Evolutionary conservation across 1,284 basidiomycete species (phyloP), one percentile per base, ranked within the genome.

Genomic region (Neolentinus lepideus): DNA sequence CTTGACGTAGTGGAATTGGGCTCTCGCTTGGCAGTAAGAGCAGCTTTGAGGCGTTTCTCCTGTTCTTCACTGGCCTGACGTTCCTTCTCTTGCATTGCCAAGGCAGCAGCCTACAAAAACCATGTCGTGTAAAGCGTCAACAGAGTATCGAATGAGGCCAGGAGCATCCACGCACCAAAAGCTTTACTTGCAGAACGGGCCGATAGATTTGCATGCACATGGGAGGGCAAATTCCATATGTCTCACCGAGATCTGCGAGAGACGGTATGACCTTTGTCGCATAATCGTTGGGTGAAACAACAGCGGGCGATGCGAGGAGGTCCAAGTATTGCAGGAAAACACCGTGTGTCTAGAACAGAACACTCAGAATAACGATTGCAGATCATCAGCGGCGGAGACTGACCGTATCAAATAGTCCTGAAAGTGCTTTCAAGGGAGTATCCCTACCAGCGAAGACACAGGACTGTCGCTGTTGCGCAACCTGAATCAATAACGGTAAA

Each of bases 191-290:
- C 26, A 95, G 75, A 57, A 90, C 85, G 2, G 94, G 92, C 9
- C 95, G 84, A 50, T 92, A 80, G 55, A 97, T 88, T 64, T 94
- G 91, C 89, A 97, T 96, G 55, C 92, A 92, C 57, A 94, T 85
- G 10, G 90, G 83, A 36, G 88, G 81, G 58, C 85, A 84, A 52
- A 98, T 81, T 2, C 85, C 89, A 68, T 88, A 95, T 46, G 80
- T 76, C 51, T 80, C 76, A 54, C 84, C 83, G 9, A 98, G 77
- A 46, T 90, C 85, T 1, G 74, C 73, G 6, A 97, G 74, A 16
- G 86, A 73, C 1, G 94, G 94, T 3, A 90, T 67, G 24, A 88
- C 73, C 64, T 80, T 83, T 51, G 71, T 72, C 10, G 81, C 79
- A 62, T 90, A 90, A 55, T 88, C 86, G 58, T 82, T 70, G 2